phyloP scores from a whole-genome alignment of 768 basidiomycete species.

The Trametes villosa region DNA sequence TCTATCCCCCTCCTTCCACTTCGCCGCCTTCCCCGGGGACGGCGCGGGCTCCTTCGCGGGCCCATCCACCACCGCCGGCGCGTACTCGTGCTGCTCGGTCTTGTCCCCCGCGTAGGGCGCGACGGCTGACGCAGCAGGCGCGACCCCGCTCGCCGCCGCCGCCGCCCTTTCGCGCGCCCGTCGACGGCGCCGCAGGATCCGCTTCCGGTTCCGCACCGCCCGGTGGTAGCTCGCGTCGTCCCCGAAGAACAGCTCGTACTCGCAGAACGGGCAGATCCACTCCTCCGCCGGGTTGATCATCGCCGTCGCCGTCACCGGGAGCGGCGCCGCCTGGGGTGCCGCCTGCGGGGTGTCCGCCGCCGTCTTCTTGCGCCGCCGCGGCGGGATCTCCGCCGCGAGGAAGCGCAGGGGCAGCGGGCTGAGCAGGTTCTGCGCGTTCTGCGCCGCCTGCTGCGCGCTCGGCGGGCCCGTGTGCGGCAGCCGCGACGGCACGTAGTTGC shows the following conservation, averaged over 20 bases:
- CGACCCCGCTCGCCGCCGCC: slow-evolving; percentile 52
- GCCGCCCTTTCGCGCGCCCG: slow-evolving; percentile 73
- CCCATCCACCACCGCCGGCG: slow-evolving; percentile 35
- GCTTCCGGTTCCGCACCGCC: slow-evolving; percentile 74
- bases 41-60: slow-evolving; percentile 34
- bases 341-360: not conserved
- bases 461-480: slow-evolving; percentile 53
- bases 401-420: slow-evolving; percentile 69
- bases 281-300: slow-evolving; percentile 74
- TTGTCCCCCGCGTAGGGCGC: slow-evolving; percentile 36
- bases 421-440: slow-evolving; percentile 52
- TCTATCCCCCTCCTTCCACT: slow-evolving; percentile 28
- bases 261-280: slow-evolving; percentile 95
- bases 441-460: slow-evolving; percentile 43
- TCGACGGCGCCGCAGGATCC: slow-evolving; percentile 71
- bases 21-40: slow-evolving; percentile 22
- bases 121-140: slow-evolving; percentile 33
- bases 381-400: slow-evolving; percentile 68
- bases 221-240: slow-evolving; percentile 67
- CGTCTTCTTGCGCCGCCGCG: slow-evolving; percentile 39
- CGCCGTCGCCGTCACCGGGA: slow-evolving; percentile 35
- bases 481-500: slow-evolving; percentile 91
- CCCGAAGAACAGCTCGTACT: slow-evolving; percentile 92
- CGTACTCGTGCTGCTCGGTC: slow-evolving; percentile 31
- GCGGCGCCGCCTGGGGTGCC: slow-evolving; percentile 4